phyloP scores from a whole-genome alignment of 305 asterid genomes.

The Fraxinus velutina region DNA sequence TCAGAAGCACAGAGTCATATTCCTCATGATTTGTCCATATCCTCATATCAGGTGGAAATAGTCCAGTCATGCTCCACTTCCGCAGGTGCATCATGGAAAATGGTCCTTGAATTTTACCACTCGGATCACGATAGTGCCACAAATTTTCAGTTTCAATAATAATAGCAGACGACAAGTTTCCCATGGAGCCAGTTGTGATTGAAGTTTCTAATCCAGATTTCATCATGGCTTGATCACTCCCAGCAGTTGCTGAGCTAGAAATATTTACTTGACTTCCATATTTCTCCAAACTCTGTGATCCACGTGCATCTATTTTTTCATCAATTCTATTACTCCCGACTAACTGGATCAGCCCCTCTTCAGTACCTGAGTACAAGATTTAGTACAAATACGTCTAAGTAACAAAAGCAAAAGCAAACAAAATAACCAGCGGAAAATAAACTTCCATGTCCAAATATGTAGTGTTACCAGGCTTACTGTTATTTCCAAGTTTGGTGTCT shows the following conservation, averaged over 20 bases:
- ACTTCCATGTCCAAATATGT: conserved; percentile 2
- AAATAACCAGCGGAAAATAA: conserved; percentile 10
- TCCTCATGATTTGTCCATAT: conserved; percentile 83
- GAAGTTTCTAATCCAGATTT: conserved; percentile 50
- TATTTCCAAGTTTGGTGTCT: conserved; percentile 33
- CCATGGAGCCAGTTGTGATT: conserved; percentile 27
- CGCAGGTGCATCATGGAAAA: conserved; percentile 80
- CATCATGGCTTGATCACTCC: conserved; percentile 37
- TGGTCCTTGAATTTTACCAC: conserved; percentile 89
- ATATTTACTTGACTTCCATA: conserved; percentile 32
- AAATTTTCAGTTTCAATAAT: conserved; percentile 65
- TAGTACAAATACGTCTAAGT: conserved; percentile 18
- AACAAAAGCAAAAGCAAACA: conserved; percentile 13
- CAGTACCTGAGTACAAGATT: conserved; percentile 48
- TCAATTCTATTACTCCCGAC: conserved; percentile 24
- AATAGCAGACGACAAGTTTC: conserved; percentile 37
- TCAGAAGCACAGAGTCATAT: conserved; percentile 63
- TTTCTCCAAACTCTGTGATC: conserved; percentile 35
- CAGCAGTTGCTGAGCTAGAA: conserved; percentile 23
- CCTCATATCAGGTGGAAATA: conserved; percentile 82
- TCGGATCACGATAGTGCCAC: conserved; percentile 98
- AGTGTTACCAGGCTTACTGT: conserved; percentile 44
- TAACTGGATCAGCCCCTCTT: conserved; percentile 32
- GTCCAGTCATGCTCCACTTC: conserved; percentile 81
- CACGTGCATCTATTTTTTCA: conserved; percentile 37